Evolutionary conservation across 2,329 filamentous ascomycete species (phyloP).

Genomic region (Diplodia seriata): DNA sequence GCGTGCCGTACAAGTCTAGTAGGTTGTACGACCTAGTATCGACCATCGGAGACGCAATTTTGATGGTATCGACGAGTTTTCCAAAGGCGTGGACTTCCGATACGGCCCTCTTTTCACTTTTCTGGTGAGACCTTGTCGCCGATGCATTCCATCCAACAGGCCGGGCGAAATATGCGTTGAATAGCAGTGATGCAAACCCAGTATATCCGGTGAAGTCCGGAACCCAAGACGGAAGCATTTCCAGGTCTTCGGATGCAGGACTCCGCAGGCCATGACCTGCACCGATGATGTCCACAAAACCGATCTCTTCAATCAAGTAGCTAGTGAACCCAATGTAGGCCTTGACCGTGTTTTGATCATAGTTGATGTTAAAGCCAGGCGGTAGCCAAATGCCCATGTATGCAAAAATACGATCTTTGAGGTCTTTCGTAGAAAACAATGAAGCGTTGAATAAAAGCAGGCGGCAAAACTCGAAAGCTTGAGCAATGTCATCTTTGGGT

Average conservation of each 20-base stretch:
- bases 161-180: too few species aligned
- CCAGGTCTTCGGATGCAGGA: too few species aligned
- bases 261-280: not conserved
- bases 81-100: not conserved
- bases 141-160: not conserved
- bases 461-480: not conserved
- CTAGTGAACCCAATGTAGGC: not conserved
- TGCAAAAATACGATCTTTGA: not conserved
- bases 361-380: not conserved
- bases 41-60: not conserved
- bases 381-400: not conserved
- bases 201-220: not conserved
- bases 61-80: not conserved
- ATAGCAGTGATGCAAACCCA: rapidly evolving
- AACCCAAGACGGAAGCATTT: slow-evolving; percentile 1
- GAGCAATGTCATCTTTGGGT: not conserved
- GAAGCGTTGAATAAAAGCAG: not conserved
- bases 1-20: not conserved
- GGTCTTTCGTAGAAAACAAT: not conserved
- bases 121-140: not conserved
- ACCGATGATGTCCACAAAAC: not conserved
- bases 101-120: too few species aligned
- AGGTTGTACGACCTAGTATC: not conserved
- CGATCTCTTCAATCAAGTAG: not conserved
- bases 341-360: not conserved